A percentile compares a stretch with the other conserved stretches of the same genome.
Conservation (phyloP, 2,329 filamentous ascomycete genomes). For the Cercospora zeina region DNA sequence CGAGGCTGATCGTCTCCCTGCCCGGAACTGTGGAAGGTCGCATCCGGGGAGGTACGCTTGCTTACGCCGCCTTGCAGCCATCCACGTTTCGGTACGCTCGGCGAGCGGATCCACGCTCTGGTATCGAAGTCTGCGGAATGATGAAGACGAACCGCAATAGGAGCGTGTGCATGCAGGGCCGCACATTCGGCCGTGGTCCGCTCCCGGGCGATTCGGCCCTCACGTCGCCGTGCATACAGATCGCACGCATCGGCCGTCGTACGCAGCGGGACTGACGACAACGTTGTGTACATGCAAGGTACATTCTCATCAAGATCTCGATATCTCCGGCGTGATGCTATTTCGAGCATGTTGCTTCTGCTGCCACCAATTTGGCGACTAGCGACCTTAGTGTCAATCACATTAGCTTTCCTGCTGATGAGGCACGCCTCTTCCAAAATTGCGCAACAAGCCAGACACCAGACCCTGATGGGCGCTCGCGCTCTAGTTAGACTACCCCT, state of each 20-base stretch:
- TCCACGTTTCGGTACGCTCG: not conserved
- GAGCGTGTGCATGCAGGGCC: not conserved
- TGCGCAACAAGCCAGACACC: conserved; percentile 5
- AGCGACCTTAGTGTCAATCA: no score
- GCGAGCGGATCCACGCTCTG: not conserved
- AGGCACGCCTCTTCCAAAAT: not conserved
- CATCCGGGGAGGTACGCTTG: conserved; percentile 12
- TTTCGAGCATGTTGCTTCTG: not conserved
- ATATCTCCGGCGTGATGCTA: not conserved
- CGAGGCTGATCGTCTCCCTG: conserved; percentile 1
- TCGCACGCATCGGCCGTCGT: conserved; percentile 3
- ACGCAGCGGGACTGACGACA: not conserved
- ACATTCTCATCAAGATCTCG: not conserved
- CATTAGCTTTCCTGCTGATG: no score
- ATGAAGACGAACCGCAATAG: conserved; percentile 9
- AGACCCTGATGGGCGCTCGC: not conserved
- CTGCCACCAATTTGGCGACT: no score
- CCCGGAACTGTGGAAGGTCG: conserved; percentile 6
- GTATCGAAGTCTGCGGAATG: conserved; percentile 6
- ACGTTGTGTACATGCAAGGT: conserved; percentile 1
- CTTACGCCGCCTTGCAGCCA: not conserved
- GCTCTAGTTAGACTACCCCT: conserved; percentile 10
- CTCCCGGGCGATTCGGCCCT: not conserved
- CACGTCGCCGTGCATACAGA: not conserved
- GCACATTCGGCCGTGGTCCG: not conserved